Conservation (phyloP, 2,329 filamentous ascomycete species). For the Calonectria fujianensis region DNA sequence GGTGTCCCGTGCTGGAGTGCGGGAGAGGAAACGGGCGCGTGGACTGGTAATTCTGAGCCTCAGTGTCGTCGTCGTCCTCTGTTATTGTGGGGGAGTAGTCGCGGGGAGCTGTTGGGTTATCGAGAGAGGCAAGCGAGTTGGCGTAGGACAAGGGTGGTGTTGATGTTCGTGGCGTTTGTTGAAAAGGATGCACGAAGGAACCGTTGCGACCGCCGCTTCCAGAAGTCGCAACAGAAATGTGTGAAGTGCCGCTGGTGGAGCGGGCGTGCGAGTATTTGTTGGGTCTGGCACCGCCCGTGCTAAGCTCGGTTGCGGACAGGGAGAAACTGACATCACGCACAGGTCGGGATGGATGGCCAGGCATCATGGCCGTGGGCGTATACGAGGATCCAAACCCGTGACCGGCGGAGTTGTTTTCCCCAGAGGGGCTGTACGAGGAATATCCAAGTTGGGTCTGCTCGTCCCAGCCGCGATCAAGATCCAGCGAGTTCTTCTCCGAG, state of each 20-base stretch:
- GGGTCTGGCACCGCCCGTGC: constrained; percentile 53
- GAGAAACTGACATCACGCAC: constrained; percentile 69
- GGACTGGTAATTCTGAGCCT: constrained; percentile 47
- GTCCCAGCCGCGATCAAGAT: constrained; percentile 76
- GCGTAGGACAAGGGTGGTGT: constrained; percentile 77
- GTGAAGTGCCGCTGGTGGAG: constrained; percentile 75
- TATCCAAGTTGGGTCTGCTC: constrained; percentile 66
- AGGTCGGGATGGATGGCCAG: constrained; percentile 43
- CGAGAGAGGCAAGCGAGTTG: constrained; percentile 73
- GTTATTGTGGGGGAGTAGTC: constrained; percentile 75
- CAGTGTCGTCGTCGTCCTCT: constrained; percentile 69
- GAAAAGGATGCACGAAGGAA: constrained; percentile 78
- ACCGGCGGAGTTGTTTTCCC: constrained; percentile 52
- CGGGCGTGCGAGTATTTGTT: constrained; percentile 73
- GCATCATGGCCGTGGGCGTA: constrained; percentile 49
- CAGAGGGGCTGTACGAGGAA: constrained; percentile 54
- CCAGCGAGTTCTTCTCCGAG: constrained; percentile 78
- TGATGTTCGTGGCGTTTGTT: constrained; percentile 77
- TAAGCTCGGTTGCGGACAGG: constrained; percentile 61
- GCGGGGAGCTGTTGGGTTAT: constrained; percentile 63
- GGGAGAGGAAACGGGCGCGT: constrained; percentile 48
- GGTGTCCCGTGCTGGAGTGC: constrained; percentile 49
- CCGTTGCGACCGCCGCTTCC: constrained; percentile 71
- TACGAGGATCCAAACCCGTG: constrained; percentile 44
- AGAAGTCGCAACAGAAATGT: constrained; percentile 73